A percentile compares a stretch with the other conserved stretches of the same genome.
These are phyloP conservation scores for Trichoderma hamatum DNA, from an alignment of 2,329 filamentous ascomycete species.

Conservation along the genomic window DNA sequence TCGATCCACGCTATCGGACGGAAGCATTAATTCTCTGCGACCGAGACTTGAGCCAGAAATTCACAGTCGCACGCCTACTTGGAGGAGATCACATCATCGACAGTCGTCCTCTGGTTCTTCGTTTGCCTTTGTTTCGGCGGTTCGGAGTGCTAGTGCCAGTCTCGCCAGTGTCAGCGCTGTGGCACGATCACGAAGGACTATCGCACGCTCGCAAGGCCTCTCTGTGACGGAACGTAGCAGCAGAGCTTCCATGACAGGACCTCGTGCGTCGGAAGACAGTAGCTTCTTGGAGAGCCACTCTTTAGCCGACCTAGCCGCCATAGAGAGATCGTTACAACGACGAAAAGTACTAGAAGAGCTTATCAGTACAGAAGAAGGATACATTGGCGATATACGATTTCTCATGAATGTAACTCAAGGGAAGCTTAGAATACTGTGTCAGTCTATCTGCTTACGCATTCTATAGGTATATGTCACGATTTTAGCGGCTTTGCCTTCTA, in stretches of 20 bases:
- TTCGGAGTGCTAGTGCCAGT: slow-evolving; percentile 81
- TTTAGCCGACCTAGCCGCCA: slow-evolving; percentile 67
- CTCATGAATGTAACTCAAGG: slow-evolving; percentile 72
- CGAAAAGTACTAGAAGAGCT: slow-evolving; percentile 83
- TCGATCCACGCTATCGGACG: slow-evolving; percentile 33
- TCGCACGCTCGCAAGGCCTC: slow-evolving; percentile 54
- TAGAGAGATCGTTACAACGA: slow-evolving; percentile 72
- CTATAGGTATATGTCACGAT: slow-evolving; percentile 73
- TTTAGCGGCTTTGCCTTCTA: slow-evolving; percentile 68
- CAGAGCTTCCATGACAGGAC: slow-evolving; percentile 60
- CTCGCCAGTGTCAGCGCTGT: slow-evolving; percentile 71
- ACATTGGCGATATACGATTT: slow-evolving; percentile 84
- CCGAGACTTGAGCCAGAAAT: not conserved
- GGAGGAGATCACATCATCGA: slow-evolving; percentile 43
- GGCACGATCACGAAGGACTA: slow-evolving; percentile 60
- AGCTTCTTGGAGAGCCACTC: slow-evolving; percentile 59
- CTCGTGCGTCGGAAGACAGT: slow-evolving; percentile 68
- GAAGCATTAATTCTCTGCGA: not conserved
- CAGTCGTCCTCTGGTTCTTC: slow-evolving; percentile 74
- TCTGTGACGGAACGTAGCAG: slow-evolving; percentile 66
- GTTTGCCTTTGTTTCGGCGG: slow-evolving; percentile 75
- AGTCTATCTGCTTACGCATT: slow-evolving; percentile 29
- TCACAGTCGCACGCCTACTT: not conserved
- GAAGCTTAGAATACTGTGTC: accelerated
- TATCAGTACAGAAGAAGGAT: slow-evolving; percentile 82